phyloP scores from a whole-genome alignment of 2,329 filamentous ascomycete species.

The Tricladium varicosporioides region DNA sequence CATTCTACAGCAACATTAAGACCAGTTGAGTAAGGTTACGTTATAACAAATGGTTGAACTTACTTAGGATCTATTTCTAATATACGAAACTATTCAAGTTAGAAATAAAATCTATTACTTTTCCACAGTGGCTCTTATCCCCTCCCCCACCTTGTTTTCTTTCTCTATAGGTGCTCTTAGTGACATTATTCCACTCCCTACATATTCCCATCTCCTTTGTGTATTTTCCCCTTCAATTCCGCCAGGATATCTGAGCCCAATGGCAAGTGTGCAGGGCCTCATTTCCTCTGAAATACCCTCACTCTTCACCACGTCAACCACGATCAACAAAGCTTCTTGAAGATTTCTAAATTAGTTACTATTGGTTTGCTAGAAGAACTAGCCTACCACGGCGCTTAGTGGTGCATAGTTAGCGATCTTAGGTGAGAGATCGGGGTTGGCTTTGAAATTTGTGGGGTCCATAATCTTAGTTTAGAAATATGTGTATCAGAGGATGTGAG shows the following conservation, averaged over 20 bases:
- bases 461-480: too few species aligned
- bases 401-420: constrained; percentile 26
- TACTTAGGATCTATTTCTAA: too few species aligned
- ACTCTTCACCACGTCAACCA: constrained; percentile 55
- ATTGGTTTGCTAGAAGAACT: constrained; percentile 37
- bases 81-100: not conserved
- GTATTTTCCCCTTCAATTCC: constrained; percentile 43
- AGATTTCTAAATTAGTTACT: constrained; percentile 55
- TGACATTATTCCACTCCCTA: constrained; percentile 48
- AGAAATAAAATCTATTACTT: not conserved
- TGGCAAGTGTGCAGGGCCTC: constrained; percentile 52
- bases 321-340: constrained; percentile 48
- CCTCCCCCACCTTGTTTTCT: too few species aligned
- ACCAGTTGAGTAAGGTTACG: too few species aligned
- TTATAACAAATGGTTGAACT: too few species aligned
- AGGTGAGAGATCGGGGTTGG: constrained; percentile 18
- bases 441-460: constrained; percentile 23
- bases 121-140: not conserved
- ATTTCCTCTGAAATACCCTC: constrained; percentile 46
- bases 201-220: constrained; percentile 42
- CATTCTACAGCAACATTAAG: too few species aligned
- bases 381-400: constrained; percentile 28
- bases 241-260: constrained; percentile 51
- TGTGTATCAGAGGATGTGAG: too few species aligned
- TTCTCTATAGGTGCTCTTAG: constrained; percentile 31